phyloP scores from a whole-genome alignment of 2,329 filamentous ascomycete species.

The Paraconiothyrium sp. region DNA sequence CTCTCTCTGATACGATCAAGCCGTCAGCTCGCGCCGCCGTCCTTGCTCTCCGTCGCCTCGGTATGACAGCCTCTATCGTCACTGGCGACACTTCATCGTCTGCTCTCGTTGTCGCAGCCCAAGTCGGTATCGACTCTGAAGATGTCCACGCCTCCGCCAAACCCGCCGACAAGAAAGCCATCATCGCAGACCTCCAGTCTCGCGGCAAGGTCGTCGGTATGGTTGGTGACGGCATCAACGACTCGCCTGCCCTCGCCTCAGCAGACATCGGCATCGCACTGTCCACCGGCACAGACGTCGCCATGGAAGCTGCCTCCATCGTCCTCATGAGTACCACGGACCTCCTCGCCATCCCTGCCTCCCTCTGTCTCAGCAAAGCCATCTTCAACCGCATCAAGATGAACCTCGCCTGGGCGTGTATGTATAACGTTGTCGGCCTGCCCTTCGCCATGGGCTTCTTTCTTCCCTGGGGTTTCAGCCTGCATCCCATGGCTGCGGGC shows the following conservation, averaged over 20 bases:
- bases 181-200: conserved; percentile 79
- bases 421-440: conserved; percentile 90
- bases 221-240: conserved; percentile 97
- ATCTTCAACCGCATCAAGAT: conserved; percentile 95
- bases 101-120: conserved; percentile 81
- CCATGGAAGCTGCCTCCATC: conserved; percentile 95
- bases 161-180: conserved; percentile 88
- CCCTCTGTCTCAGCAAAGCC: conserved; percentile 79
- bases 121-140: conserved; percentile 79
- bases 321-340: conserved; percentile 95
- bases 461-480: conserved; percentile 83
- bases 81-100: conserved; percentile 91
- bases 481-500: conserved; percentile 94
- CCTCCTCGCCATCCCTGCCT: conserved; percentile 90
- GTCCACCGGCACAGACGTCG: conserved; percentile 91
- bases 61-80: conserved; percentile 87
- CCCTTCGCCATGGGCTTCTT: conserved; percentile 98
- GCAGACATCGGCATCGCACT: conserved; percentile 94
- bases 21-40: conserved; percentile 83
- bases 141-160: conserved; percentile 88
- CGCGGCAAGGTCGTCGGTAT: conserved; percentile 84
- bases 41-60: conserved; percentile 82
- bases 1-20: conserved; percentile 91
- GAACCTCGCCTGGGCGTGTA: conserved; percentile 90
- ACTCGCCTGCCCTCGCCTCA: conserved; percentile 92